Evolutionary conservation across 345 rosid genomes (phyloP), one percentile per base, ranked within the genome.

Genomic region (Melaleuca alternifolia): DNA sequence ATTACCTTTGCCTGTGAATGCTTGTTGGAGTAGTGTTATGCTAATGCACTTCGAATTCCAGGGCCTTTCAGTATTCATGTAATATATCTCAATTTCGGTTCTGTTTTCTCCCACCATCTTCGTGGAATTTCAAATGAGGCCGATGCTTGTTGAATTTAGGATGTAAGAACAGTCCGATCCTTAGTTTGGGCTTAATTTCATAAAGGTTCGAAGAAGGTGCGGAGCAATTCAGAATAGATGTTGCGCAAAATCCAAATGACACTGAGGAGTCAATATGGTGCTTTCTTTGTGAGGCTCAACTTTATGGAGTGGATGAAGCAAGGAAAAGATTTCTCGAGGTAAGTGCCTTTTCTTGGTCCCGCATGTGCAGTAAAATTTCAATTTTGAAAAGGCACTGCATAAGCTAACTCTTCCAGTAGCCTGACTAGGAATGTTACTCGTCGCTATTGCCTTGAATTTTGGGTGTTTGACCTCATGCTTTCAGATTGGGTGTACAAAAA

Each of bases 201-300:
- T 51, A 85, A 90, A 97, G 99, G 88, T 96, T 92, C 86, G 94
- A 96, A 94, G 96, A 94, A 89, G 99, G 96, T 23, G 98, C 98
- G 23, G 94, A 95, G 89, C 99, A 97, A 94, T 97, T 97, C 82
- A 88, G 96, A 48, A n/a, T 94, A 83, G 98, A 96, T 93, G 99
- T 97, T 92, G 96, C 95, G 24, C 93, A 92, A 84, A 97, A 97
- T 87, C 97, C 98, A 56, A 94, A 96, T 90, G 98, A 97, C 82
- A 96, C 99, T 0, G 99, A 95, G 92, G 99, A 96, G 87, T 95
- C 99, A 3, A 95, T 97, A 85, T 96, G 98, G 99, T 94, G 98
- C 88, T 95, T 90, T 91, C 96, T 97, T 16, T 97, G 98, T 75
- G 97, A 96, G 88, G 98, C 98, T 79, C 91, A 89, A 82, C 86